phyloP scores from a whole-genome alignment of 306 rosid genomes.

The Purshia tridentata region DNA sequence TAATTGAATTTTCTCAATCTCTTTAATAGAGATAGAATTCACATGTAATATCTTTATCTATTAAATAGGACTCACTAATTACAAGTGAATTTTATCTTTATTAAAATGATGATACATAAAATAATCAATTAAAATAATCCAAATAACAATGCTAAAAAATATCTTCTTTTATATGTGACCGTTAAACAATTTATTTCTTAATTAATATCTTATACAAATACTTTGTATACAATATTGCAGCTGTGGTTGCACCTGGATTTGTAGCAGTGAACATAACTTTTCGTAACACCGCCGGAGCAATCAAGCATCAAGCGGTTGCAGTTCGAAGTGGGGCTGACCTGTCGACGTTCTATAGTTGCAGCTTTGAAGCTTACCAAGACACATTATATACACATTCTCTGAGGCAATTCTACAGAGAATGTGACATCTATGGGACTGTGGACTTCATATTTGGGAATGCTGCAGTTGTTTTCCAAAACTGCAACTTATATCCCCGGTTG shows the following conservation, averaged over 20 bases:
- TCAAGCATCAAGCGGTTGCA: constrained; percentile 80
- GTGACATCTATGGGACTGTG: constrained; percentile 77
- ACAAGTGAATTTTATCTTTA: too few species aligned
- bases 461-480: constrained; percentile 74
- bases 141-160: too few species aligned
- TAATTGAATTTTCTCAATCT: too few species aligned
- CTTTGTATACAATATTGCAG: constrained; percentile 32
- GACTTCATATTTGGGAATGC: constrained; percentile 98
- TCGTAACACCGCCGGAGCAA: constrained; percentile 76
- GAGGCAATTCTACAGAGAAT: constrained; percentile 79
- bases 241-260: constrained; percentile 59
- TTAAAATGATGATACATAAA: too few species aligned
- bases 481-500: constrained; percentile 77
- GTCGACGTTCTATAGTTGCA: constrained; percentile 71
- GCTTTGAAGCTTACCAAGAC: constrained; percentile 84
- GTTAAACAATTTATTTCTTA: too few species aligned
- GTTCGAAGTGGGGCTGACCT: constrained; percentile 65
- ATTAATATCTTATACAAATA: neutral
- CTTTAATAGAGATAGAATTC: too few species aligned
- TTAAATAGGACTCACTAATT: too few species aligned
- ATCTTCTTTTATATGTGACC: too few species aligned
- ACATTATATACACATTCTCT: constrained; percentile 72
- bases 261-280: constrained; percentile 74
- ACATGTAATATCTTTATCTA: too few species aligned
- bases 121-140: too few species aligned